Conservation (phyloP, 345 rosid genomes). For the Murraya paniculata region DNA sequence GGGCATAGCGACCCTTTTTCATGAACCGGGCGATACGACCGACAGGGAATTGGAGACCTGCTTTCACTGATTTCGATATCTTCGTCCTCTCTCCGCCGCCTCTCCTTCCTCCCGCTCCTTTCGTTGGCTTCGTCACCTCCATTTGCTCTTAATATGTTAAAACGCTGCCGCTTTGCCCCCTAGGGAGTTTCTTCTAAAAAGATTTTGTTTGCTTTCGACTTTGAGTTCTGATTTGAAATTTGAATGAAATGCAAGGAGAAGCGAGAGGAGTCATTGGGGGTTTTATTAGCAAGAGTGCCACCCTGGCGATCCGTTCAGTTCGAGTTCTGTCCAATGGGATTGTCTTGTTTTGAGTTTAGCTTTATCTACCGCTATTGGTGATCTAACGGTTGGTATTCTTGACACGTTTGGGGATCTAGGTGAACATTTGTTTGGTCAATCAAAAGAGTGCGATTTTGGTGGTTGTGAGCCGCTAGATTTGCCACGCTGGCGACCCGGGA, state of each 20-base stretch:
- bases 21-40: slow-evolving; percentile 68
- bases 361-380: too few species aligned
- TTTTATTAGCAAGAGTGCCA: slow-evolving; percentile 17
- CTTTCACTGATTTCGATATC: slow-evolving; percentile 57
- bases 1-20: slow-evolving; percentile 69
- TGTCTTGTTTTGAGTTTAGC: too few species aligned
- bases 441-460: neutral
- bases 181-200: neutral
- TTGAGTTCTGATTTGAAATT: neutral
- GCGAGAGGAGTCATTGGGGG: neutral
- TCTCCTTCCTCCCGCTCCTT: slow-evolving; percentile 58
- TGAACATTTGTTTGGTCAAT: neutral
- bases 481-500: neutral
- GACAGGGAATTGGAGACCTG: slow-evolving; percentile 81
- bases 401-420: slow-evolving; percentile 6
- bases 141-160: slow-evolving; percentile 24
- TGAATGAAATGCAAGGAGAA: neutral
- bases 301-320: slow-evolving; percentile 19
- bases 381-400: slow-evolving; percentile 2
- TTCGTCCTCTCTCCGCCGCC: slow-evolving; percentile 62
- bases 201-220: neutral
- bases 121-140: slow-evolving; percentile 44
- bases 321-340: neutral
- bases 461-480: neutral
- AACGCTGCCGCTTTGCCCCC: neutral